Evolutionary conservation across 257 asterid species (phyloP), one percentile per base, ranked within the genome.

Genomic region (Fraxinus anomala): DNA sequence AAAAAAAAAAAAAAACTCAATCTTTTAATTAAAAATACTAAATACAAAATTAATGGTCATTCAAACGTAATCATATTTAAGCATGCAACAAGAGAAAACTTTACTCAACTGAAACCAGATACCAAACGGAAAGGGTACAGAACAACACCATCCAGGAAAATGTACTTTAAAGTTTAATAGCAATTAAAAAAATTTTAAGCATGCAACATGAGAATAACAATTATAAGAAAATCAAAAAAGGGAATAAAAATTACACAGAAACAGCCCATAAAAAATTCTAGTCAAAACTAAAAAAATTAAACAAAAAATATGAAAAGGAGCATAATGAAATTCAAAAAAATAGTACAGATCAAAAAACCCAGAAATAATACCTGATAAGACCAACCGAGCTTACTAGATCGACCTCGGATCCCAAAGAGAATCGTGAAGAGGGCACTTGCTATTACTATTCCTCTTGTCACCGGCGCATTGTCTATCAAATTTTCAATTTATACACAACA

Each of bases 361-460:
- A n/a, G 34, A 47, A 79, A 7, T 68, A 5, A 66, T 77, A 96
- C 99, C 95, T 89, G 93, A 86, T 91, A 91, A 70, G 99, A 92
- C 96, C 93, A 93, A 76, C 86, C 88, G 44, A 87, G 86, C 73
- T 89, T 91, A 85, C 85, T 86, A 28, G 90, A 85, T 76, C 98
- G 98, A 44, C 91, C 91, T 83, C 87, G 92, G 88, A 94, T 90
- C 91, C 99, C 99, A 84, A 96, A 93, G 69, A 92, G 19, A 68
- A 96, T 78, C 68, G 99, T 92, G 85, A 96, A 96, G 75, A 96
- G 91, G 77, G 89, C 91, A 87, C 90, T 86, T 28, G 91, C 97
- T 40, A 96, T 91, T 70, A 92, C 97, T 54, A 90, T 71, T 70
- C 88, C 76, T 85, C 94, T 92, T 14, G 98, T 88, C 39, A 93